Percentiles rank a stretch among this genome's conserved stretches.
Conservation (phyloP, 345 rosid species). For the Acer negundo region DNA sequence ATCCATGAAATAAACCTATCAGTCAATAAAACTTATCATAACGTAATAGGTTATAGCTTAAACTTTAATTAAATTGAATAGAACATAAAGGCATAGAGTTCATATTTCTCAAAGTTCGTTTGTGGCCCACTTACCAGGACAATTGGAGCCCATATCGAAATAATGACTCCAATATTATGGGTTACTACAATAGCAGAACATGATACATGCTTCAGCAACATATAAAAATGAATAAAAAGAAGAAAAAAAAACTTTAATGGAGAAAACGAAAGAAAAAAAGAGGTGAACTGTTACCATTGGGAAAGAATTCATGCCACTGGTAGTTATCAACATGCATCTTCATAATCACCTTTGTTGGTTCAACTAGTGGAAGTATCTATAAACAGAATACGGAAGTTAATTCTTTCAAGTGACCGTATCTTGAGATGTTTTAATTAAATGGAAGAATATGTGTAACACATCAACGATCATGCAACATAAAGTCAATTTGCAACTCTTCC, state of each 20-base stretch:
- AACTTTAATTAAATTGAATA: background rate
- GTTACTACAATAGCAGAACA: constrained; percentile 52
- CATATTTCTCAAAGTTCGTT: constrained; percentile 16
- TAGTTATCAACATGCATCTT: constrained; percentile 53
- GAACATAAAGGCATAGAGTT: constrained; percentile 15
- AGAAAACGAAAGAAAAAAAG: background rate
- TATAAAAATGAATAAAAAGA: background rate
- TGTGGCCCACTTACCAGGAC: constrained; percentile 65
- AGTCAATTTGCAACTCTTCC: constrained; percentile 1
- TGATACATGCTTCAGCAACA: constrained; percentile 23
- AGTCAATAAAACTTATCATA: constrained; percentile 23
- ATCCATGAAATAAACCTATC: constrained; percentile 94
- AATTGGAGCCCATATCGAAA: constrained; percentile 94
- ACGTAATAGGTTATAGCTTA: background rate
- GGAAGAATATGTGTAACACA: background rate
- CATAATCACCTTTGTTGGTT: constrained; percentile 85
- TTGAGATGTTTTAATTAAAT: background rate
- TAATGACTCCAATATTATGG: constrained; percentile 77
- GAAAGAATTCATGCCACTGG: constrained; percentile 93
- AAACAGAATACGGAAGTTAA: constrained; percentile 25
- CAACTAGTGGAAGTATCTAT: constrained; percentile 83
- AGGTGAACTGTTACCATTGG: constrained; percentile 50
- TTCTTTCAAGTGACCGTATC: background rate
- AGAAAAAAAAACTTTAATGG: background rate
- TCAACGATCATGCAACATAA: background rate